A percentile compares a stretch with the other conserved stretches of the same genome.
These are phyloP conservation scores for Oenanthe javanica DNA, from an alignment of 140 eudicot genomes.

Conservation along the genomic window DNA sequence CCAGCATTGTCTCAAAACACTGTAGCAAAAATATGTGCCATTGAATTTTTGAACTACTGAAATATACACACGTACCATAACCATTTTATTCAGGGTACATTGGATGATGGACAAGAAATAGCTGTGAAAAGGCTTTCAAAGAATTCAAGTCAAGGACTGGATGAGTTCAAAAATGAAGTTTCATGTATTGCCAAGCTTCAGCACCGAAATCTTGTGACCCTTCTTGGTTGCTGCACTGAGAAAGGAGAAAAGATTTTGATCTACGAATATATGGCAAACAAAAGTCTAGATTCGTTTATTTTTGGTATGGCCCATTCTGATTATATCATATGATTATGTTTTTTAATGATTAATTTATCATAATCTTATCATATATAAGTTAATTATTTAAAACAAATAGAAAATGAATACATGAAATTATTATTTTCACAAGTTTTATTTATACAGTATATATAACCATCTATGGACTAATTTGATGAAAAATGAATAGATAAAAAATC, in stretches of 20 bases:
- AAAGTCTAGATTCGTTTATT: background rate
- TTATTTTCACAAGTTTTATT: background rate
- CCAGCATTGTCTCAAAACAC: too few relatives aligned
- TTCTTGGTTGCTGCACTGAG: background rate
- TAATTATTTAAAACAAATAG: too few relatives aligned
- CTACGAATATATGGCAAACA: slow-evolving; percentile 5
- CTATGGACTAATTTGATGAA: background rate
- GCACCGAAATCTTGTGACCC: slow-evolving; percentile 26
- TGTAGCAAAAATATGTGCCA: too few relatives aligned
- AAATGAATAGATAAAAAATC: background rate
- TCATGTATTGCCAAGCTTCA: slow-evolving; percentile 29
- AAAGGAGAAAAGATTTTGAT: background rate
- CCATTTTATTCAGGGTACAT: background rate
- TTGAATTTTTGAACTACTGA: too few relatives aligned
- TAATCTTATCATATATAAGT: background rate
- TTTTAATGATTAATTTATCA: background rate
- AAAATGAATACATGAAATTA: too few relatives aligned
- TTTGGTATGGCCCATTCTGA: background rate
- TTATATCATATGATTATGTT: too few relatives aligned
- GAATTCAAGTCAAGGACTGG: background rate
- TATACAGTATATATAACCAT: background rate
- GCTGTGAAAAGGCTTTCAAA: background rate
- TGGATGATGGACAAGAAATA: background rate
- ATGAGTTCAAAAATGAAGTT: slow-evolving; percentile 29
- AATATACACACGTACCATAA: too few relatives aligned